phyloP scores from a whole-genome alignment of 352 stramenopile genomes.

The Albugo candida region DNA sequence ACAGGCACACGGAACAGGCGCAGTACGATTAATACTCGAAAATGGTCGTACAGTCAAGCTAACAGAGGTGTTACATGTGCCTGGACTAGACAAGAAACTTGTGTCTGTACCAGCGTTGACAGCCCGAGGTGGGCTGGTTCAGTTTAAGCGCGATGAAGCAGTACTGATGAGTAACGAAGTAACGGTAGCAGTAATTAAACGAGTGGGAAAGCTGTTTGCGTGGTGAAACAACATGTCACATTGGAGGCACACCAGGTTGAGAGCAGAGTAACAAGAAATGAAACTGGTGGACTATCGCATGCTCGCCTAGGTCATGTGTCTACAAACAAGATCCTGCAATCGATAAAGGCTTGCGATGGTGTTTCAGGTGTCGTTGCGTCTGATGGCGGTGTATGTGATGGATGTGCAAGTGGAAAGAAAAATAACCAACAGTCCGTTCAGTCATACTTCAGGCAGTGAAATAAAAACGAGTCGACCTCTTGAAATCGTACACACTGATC shows the following conservation, averaged over 20 bases:
- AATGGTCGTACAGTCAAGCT: slow-evolving; percentile 6
- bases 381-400: slow-evolving; percentile 4
- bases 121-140: no score
- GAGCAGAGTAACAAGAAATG: no score
- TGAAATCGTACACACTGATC: slow-evolving; percentile 8
- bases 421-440: slow-evolving; percentile 1
- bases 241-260: no score
- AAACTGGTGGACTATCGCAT: slow-evolving; percentile 1
- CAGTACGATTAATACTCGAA: slow-evolving; percentile 1
- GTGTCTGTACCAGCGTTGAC: slow-evolving; percentile 2
- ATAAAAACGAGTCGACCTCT: slow-evolving; percentile 3
- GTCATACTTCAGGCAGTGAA: slow-evolving; percentile 1
- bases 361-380: background rate
- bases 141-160: no score
- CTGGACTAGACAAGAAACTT: slow-evolving; percentile 6
- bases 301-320: slow-evolving; percentile 7
- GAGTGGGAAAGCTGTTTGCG: no score
- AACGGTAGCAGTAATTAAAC: no score
- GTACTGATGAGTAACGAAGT: no score
- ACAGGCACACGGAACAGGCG: slow-evolving; percentile 2
- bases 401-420: slow-evolving; percentile 10
- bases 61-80: slow-evolving; percentile 10
- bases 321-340: background rate
- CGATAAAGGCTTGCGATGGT: background rate
- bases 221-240: no score